Percentiles rank a stretch among this genome's conserved stretches.
Conservation (phyloP, 768 basidiomycete genomes). For the Chiua virens region DNA sequence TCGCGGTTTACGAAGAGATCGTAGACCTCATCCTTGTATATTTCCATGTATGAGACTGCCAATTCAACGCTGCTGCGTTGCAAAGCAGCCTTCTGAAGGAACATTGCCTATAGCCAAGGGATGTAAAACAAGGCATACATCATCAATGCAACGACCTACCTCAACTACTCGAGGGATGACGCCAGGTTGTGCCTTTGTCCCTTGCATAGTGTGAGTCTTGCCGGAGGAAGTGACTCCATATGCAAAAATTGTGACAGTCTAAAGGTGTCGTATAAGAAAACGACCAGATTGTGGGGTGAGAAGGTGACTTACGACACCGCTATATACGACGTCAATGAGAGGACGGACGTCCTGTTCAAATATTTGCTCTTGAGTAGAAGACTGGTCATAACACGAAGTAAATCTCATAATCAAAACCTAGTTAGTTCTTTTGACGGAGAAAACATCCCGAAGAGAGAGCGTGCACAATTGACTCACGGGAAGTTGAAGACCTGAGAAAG, state of each 20-base stretch:
- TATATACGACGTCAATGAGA: conserved; percentile 74
- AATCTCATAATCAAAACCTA: conserved; percentile 44
- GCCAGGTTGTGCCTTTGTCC: conserved; percentile 68
- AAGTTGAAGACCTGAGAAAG: conserved; percentile 72
- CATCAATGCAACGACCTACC: conserved; percentile 39
- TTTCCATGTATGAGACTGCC: conserved; percentile 80
- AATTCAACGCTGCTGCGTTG: conserved; percentile 46
- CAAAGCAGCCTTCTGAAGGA: conserved; percentile 45
- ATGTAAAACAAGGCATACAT: background rate
- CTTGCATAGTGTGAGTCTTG: conserved; percentile 94
- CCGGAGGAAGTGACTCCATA: conserved; percentile 92
- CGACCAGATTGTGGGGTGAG: background rate
- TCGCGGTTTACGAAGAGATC: conserved; percentile 78
- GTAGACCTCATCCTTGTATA: conserved; percentile 90
- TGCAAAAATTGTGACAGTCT: conserved; percentile 87
- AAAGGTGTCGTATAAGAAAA: background rate
- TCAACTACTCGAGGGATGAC: conserved; percentile 83
- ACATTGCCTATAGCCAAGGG: conserved; percentile 49
- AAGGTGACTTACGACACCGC: conserved; percentile 59
- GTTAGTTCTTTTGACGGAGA: conserved; percentile 1
- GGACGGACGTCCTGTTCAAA: conserved; percentile 76
- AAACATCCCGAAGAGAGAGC: background rate
- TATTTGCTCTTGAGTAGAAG: conserved; percentile 73
- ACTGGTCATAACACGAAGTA: conserved; percentile 72
- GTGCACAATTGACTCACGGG: conserved; percentile 45